Conservation (phyloP, 768 basidiomycete species). For the Scleroderma citrinum region DNA sequence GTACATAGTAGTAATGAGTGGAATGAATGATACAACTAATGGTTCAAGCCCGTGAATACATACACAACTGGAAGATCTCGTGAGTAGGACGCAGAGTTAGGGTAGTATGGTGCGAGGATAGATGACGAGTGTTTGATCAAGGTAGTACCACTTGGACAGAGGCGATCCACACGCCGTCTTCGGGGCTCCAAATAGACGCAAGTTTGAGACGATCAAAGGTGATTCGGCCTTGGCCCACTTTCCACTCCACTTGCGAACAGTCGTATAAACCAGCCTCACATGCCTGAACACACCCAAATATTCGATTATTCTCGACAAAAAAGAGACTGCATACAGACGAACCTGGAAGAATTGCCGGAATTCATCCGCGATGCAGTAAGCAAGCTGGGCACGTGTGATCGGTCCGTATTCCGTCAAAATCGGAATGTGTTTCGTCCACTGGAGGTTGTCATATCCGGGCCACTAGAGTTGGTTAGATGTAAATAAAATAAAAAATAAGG, state of each 20-base stretch:
- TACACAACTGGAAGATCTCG: no score
- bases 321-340: not conserved
- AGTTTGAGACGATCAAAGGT: conserved; percentile 5
- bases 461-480: not conserved
- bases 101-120: no score
- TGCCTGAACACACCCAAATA: not conserved
- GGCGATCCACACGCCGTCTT: conserved; percentile 3
- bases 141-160: conserved; percentile 4
- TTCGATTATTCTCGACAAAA: not conserved
- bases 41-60: no score
- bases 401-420: not conserved
- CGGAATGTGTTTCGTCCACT: not conserved
- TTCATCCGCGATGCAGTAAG: conserved; percentile 3
- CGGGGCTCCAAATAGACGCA: conserved; percentile 6
- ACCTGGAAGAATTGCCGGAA: conserved; percentile 6
- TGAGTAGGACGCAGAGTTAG: no score
- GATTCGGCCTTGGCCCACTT: conserved; percentile 1
- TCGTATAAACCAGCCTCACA: not conserved
- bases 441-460: conserved; percentile 4
- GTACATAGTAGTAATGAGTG: no score
- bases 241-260: conserved; percentile 1
- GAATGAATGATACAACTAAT: no score
- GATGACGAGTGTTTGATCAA: no score
- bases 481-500: not conserved
- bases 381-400: conserved; percentile 5